Conservation (phyloP, 495 filamentous ascomycete genomes). For the Penicillium lividum region DNA sequence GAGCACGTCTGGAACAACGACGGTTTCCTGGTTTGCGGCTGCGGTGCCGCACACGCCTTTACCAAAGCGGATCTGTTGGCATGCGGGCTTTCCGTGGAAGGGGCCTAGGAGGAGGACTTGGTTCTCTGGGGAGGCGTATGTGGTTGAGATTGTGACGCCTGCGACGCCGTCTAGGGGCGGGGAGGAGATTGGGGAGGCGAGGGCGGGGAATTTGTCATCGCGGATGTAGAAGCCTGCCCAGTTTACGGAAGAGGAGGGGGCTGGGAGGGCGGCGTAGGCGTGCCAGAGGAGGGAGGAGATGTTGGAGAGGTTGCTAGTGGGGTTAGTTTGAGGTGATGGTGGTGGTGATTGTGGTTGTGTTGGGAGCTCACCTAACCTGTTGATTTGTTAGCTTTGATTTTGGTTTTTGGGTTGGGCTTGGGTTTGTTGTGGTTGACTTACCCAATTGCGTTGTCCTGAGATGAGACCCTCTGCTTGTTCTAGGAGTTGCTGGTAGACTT, state of each 20-base stretch:
- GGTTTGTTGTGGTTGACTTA: conserved; percentile 39
- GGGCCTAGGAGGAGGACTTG: conserved; percentile 73
- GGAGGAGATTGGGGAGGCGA: conserved; percentile 31
- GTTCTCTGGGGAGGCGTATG: conserved; percentile 25
- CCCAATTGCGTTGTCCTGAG: conserved; percentile 85
- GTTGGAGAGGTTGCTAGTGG: conserved; percentile 77
- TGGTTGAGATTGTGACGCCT: conserved; percentile 28
- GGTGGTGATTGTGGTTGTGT: conserved; percentile 4
- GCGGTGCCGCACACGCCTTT: conserved; percentile 84
- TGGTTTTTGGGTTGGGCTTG: neutral
- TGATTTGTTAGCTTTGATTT: neutral
- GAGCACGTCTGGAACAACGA: conserved; percentile 74
- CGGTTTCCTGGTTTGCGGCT: conserved; percentile 60
- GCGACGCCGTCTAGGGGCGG: conserved; percentile 21
- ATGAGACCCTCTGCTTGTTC: conserved; percentile 70
- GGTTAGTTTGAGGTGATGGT: conserved; percentile 7
- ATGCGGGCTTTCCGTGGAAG: conserved; percentile 87
- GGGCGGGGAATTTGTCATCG: conserved; percentile 55
- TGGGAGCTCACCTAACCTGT: neutral
- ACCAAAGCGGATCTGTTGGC: conserved; percentile 78
- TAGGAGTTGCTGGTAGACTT: conserved; percentile 75
- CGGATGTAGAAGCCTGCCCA: conserved; percentile 93
- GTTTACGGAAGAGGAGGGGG: conserved; percentile 72
- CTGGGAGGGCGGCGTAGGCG: conserved; percentile 74
- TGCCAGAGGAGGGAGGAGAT: conserved; percentile 84